phyloP scores from a whole-genome alignment of 371 early-diverging fungal species.

The Parasitella parasitica region DNA sequence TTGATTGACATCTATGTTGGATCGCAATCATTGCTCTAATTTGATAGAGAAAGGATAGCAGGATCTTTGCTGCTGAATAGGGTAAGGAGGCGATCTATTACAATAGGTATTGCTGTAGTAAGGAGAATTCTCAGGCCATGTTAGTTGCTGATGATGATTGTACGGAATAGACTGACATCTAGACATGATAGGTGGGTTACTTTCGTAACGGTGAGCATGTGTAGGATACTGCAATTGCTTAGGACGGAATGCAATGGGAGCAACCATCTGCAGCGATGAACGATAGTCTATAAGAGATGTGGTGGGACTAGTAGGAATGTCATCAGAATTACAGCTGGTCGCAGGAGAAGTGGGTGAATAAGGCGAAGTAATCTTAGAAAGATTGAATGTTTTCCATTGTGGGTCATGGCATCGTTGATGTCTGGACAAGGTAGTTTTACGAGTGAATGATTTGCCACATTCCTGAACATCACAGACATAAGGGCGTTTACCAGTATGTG shows the following conservation, averaged over 20 bases:
- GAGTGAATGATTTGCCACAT: constrained; percentile 64
- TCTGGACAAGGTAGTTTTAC: constrained; percentile 70
- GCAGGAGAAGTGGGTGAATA: constrained; percentile 22
- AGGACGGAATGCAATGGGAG: constrained; percentile 23
- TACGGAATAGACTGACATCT: neutral
- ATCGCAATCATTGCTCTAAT: neutral
- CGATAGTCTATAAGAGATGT: constrained; percentile 15
- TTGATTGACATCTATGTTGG: neutral
- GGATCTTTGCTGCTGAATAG: constrained; percentile 2
- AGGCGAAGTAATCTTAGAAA: constrained; percentile 19
- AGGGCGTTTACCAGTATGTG: constrained; percentile 52
- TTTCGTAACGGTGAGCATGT: constrained; percentile 16
- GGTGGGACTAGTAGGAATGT: constrained; percentile 19
- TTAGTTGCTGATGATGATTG: constrained; percentile 1
- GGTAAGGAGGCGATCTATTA: constrained; percentile 7
- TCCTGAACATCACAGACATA: constrained; percentile 49
- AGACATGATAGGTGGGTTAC: neutral
- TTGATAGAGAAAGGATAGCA: constrained; percentile 10
- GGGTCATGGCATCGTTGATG: constrained; percentile 60
- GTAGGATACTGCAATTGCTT: neutral
- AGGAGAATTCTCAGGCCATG: neutral
- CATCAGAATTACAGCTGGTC: constrained; percentile 21
- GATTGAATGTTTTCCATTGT: constrained; percentile 31
- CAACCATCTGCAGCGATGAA: constrained; percentile 17
- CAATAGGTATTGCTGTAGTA: neutral